phyloP scores from a whole-genome alignment of 2,329 filamentous ascomycete species.

The Colletotrichum lindemuthianum region DNA sequence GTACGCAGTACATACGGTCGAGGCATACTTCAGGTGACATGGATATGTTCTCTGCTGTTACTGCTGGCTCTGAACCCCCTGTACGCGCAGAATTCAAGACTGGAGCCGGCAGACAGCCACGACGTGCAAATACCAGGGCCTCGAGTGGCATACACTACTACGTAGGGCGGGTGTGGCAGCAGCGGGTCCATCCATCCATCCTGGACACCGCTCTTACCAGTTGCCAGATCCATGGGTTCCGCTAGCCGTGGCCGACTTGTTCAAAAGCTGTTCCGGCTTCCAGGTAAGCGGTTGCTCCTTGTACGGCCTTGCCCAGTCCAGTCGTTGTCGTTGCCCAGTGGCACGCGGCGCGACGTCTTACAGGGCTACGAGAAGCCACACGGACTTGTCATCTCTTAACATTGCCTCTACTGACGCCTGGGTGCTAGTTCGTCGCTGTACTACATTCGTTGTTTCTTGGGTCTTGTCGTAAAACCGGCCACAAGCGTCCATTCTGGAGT shows the following conservation, averaged over 20 bases:
- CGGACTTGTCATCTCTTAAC: not conserved
- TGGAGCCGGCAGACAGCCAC: slow-evolving; percentile 31
- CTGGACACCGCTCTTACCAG: slow-evolving; percentile 36
- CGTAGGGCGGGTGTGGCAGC: slow-evolving; percentile 25
- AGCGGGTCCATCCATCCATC: slow-evolving; percentile 30
- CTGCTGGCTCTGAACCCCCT: slow-evolving; percentile 27
- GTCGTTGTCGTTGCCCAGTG: slow-evolving; percentile 18
- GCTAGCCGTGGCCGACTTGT: slow-evolving; percentile 11
- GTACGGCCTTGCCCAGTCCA: not conserved
- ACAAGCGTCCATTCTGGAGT: not conserved
- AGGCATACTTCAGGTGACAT: slow-evolving; percentile 33
- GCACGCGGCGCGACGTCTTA: slow-evolving; percentile 23
- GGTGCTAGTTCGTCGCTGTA: not conserved
- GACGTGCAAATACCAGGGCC: slow-evolving; percentile 29
- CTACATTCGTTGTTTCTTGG: too few species aligned
- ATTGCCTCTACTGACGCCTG: not conserved
- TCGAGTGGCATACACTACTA: slow-evolving; percentile 18
- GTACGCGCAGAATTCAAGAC: slow-evolving; percentile 29
- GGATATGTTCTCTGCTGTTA: slow-evolving; percentile 32
- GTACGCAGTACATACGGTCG: slow-evolving; percentile 24
- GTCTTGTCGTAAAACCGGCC: too few species aligned
- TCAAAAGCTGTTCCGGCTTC: slow-evolving; percentile 28
- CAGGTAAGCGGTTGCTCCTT: slow-evolving; percentile 33
- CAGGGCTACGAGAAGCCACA: slow-evolving; percentile 7
- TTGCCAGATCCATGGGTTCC: slow-evolving; percentile 31